A percentile compares a stretch with the other conserved stretches of the same genome.
These are phyloP conservation scores for Nakazawaea pomicola DNA, from an alignment of 805 yeast genomes.

Conservation along the genomic window DNA sequence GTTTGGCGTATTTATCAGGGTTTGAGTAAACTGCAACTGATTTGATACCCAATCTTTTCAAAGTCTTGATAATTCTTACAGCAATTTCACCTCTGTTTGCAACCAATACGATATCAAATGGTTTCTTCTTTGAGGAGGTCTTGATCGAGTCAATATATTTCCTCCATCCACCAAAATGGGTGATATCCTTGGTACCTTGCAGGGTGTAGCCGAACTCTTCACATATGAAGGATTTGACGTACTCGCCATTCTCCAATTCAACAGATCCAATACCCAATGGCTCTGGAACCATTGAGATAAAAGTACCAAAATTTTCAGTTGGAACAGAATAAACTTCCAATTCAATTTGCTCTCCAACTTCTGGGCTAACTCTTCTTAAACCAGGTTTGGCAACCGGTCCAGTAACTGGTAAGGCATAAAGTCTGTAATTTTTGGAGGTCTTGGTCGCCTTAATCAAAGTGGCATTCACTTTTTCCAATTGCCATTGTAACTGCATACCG, in stretches of 20 bases:
- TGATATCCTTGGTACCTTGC: constrained; percentile 72
- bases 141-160: constrained; percentile 41
- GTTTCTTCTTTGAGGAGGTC: constrained; percentile 37
- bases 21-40: constrained; percentile 90
- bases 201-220: constrained; percentile 81
- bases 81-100: constrained; percentile 99
- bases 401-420: constrained; percentile 76
- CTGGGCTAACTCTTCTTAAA: constrained; percentile 54
- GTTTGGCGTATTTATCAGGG: constrained; percentile 84
- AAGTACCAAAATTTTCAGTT: constrained; percentile 68
- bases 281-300: constrained; percentile 84
- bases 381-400: constrained; percentile 93
- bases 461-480: constrained; percentile 80
- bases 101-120: constrained; percentile 80
- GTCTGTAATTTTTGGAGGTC: constrained; percentile 66
- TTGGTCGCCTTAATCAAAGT: constrained; percentile 56
- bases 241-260: constrained; percentile 72
- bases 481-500: constrained; percentile 93
- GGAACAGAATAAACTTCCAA: constrained; percentile 87
- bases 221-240: constrained; percentile 92
- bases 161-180: constrained; percentile 88
- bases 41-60: constrained; percentile 71
- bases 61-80: constrained; percentile 84
- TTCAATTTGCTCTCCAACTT: constrained; percentile 54
- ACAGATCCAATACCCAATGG: constrained; percentile 95